Evolutionary conservation across 1,284 basidiomycete species (phyloP).

Genomic region (Athelia psychrophila): DNA sequence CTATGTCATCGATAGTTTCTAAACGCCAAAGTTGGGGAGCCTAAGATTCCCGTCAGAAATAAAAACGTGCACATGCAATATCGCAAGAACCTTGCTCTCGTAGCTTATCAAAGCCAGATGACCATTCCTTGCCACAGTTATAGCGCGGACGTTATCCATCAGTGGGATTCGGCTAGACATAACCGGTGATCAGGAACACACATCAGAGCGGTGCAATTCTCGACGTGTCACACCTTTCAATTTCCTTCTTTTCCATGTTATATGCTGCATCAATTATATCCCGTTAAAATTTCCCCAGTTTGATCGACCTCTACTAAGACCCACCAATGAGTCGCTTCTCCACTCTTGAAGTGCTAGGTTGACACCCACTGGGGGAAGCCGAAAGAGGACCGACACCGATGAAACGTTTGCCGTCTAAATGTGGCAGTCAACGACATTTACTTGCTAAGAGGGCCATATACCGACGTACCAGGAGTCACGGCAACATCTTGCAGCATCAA

Average conservation of each 20-base stretch:
- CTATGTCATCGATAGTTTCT: conserved; percentile 56
- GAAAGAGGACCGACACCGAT: conserved; percentile 71
- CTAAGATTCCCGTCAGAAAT: no score
- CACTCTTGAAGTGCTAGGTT: conserved; percentile 68
- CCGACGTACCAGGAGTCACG: conserved; percentile 46
- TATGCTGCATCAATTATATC: conserved; percentile 50
- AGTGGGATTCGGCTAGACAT: conserved; percentile 67
- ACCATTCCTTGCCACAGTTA: conserved; percentile 62
- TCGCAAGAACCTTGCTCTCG: conserved; percentile 55
- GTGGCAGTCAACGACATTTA: neutral
- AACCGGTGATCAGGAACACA: neutral
- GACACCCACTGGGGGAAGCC: conserved; percentile 55
- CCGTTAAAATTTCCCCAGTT: neutral
- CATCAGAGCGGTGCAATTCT: no score
- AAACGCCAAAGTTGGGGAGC: conserved; percentile 78
- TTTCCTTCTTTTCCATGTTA: conserved; percentile 59
- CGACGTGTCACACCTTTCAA: conserved; percentile 53
- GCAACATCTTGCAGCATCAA: conserved; percentile 74
- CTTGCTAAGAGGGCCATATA: neutral
- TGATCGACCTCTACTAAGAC: conserved; percentile 15
- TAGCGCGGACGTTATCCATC: conserved; percentile 72
- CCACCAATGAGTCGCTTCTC: conserved; percentile 77
- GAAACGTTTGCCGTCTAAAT: conserved; percentile 51
- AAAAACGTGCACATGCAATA: neutral
- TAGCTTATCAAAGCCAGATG: conserved; percentile 68